These are phyloP conservation scores for Punica granatum DNA, from an alignment of 345 rosid genomes.

Conservation along the genomic window DNA sequence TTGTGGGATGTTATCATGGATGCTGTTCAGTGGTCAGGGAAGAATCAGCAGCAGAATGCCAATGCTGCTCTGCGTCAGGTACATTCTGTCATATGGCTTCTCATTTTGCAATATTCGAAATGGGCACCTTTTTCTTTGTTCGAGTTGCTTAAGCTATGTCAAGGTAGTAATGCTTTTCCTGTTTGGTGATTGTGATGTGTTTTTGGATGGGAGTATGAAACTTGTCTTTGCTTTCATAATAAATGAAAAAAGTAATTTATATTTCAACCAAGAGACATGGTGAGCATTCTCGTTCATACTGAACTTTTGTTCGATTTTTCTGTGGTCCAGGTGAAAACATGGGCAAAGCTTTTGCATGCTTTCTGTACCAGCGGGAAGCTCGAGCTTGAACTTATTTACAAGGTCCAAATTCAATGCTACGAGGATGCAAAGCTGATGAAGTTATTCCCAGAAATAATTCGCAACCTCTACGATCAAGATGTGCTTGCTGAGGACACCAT, in stretches of 20 bases:
- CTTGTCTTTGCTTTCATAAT: no score
- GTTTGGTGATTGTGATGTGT: background rate
- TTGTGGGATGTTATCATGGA: slow-evolving; percentile 97
- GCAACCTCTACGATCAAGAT: slow-evolving; percentile 83
- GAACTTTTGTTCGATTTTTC: no score
- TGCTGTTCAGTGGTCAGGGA: slow-evolving; percentile 99
- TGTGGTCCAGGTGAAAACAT: slow-evolving; percentile 64
- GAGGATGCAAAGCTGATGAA: slow-evolving; percentile 99
- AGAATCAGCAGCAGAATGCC: slow-evolving; percentile 97
- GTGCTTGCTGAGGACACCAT: slow-evolving; percentile 96
- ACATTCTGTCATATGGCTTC: slow-evolving; percentile 1
- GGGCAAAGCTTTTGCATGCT: slow-evolving; percentile 71
- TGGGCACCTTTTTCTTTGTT: background rate
- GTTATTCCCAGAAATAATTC: slow-evolving; percentile 83
- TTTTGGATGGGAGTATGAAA: no score
- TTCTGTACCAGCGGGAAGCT: slow-evolving; percentile 84
- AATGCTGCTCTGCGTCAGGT: slow-evolving; percentile 87
- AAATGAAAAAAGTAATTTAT: no score
- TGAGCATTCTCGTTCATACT: no score
- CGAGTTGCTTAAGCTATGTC: no score
- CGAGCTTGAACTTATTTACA: slow-evolving; percentile 90
- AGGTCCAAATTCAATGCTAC: slow-evolving; percentile 96
- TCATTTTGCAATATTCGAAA: background rate
- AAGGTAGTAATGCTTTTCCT: background rate
- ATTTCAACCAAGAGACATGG: no score